Evolutionary conservation across 129 eudicot species (phyloP).

Genomic region (Pseudognaphalium luteoalbum): DNA sequence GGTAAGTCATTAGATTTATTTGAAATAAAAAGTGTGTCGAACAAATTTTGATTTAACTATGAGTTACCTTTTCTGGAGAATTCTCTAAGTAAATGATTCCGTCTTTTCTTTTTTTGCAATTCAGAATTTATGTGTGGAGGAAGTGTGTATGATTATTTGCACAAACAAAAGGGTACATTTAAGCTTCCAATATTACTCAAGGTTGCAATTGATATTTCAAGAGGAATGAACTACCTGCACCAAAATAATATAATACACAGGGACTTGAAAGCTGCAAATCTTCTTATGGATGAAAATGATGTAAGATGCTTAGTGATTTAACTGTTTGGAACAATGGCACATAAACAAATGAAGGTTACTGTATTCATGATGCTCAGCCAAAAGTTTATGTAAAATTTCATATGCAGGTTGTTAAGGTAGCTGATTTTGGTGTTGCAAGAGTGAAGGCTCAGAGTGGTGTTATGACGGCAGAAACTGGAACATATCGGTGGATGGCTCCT

Average conservation of each 20-base stretch:
- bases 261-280: conserved; percentile 98
- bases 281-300: conserved; percentile 97
- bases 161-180: conserved; percentile 90
- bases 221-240: conserved; percentile 96
- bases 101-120: background rate
- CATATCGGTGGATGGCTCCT: conserved; percentile 99
- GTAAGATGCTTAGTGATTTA: conserved; percentile 43
- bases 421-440: conserved; percentile 99
- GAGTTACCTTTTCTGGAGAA: background rate
- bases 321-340: no score
- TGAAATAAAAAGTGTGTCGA: background rate
- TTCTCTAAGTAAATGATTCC: background rate
- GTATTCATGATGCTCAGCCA: conserved; percentile 2
- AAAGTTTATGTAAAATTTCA: background rate
- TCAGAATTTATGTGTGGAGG: conserved; percentile 96
- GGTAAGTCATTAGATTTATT: conserved; percentile 40
- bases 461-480: conserved; percentile 99
- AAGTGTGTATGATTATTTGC: conserved; percentile 95
- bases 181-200: conserved; percentile 87
- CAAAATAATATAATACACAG: conserved; percentile 95
- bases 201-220: conserved; percentile 90
- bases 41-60: background rate
- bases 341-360: background rate
- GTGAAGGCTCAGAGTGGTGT: conserved; percentile 95
- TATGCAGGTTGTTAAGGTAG: conserved; percentile 96